A percentile compares a stretch with the other conserved stretches of the same genome.
Evolutionary conservation across 116 monocot species (phyloP).

Genomic region (Trichopus zeylanicus): DNA sequence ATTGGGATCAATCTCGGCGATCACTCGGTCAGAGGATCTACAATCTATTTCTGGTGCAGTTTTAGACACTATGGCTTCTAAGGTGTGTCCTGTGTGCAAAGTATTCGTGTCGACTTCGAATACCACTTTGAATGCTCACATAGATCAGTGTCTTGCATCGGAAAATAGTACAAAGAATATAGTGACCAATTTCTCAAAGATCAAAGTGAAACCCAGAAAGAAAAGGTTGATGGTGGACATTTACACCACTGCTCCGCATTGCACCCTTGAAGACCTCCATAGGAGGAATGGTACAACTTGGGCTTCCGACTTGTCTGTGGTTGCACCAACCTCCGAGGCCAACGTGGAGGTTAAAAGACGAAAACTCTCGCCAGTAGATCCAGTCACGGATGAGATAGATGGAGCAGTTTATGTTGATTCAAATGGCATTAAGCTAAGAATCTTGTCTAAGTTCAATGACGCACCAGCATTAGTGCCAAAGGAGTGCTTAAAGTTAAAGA

Average conservation of each 20-base stretch:
- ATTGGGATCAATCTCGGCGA: constrained; percentile 15
- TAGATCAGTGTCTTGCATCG: constrained; percentile 72
- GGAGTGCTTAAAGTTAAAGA: constrained; percentile 20
- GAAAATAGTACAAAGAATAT: constrained; percentile 21
- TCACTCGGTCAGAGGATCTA: constrained; percentile 22
- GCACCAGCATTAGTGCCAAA: constrained; percentile 2
- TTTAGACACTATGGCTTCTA: constrained; percentile 72
- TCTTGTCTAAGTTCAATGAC: constrained; percentile 56
- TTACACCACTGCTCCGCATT: constrained; percentile 44
- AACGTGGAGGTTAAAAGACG: constrained; percentile 24
- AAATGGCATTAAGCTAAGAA: constrained; percentile 67
- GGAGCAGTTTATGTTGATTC: constrained; percentile 77
- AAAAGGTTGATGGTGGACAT: constrained; percentile 79
- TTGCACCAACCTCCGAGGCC: constrained; percentile 3
- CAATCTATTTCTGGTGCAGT: constrained; percentile 27
- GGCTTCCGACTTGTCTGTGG: constrained; percentile 31
- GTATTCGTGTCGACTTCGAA: constrained; percentile 75
- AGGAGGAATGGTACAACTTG: constrained; percentile 78
- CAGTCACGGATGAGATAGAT: constrained; percentile 21
- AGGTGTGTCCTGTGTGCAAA: constrained; percentile 92
- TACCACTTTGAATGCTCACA: constrained; percentile 90
- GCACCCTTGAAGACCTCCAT: constrained; percentile 85
- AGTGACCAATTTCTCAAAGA: constrained; percentile 9
- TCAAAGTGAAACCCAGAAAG: constrained; percentile 59
- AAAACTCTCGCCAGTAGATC: constrained; percentile 13